Conservation (phyloP, 2,329 filamentous ascomycete genomes). For the Lasiodiplodia sp. region DNA sequence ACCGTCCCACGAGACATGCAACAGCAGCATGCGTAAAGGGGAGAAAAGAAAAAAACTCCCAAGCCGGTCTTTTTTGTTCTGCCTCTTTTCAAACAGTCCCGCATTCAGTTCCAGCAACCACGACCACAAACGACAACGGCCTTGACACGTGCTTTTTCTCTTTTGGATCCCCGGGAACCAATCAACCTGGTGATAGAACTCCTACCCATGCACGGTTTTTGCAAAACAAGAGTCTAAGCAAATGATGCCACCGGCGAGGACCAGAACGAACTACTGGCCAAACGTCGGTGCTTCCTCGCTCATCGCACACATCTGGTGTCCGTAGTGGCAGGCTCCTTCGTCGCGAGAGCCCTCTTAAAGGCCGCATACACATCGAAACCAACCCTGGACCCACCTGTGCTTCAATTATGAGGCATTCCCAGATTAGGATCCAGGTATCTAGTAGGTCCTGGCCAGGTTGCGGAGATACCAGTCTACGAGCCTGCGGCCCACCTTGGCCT, state of each 20-base stretch:
- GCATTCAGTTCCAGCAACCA: background rate
- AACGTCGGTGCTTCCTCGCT: background rate
- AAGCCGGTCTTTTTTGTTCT: background rate
- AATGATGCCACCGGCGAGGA: background rate
- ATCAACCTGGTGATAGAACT: constrained; percentile 11
- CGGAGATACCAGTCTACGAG: constrained; percentile 99
- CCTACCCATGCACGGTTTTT: constrained; percentile 12
- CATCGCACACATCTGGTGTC: constrained; percentile 1
- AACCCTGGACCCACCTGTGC: background rate
- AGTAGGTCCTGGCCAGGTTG: constrained; percentile 95
- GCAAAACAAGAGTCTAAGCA: constrained; percentile 13
- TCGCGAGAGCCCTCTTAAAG: background rate
- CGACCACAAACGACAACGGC: background rate
- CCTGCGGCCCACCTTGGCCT: constrained; percentile 97
- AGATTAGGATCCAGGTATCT: constrained; percentile 40
- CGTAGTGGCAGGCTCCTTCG: background rate
- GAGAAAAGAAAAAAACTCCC: background rate
- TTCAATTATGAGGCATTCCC: background rate
- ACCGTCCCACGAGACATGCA: background rate
- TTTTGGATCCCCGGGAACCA: background rate
- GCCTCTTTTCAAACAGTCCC: background rate
- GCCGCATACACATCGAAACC: background rate
- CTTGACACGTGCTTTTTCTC: constrained; percentile 3
- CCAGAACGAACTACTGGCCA: background rate
- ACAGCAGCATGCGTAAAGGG: background rate